phyloP scores from a whole-genome alignment of 768 basidiomycete species.

The Phylloporus sp. region DNA sequence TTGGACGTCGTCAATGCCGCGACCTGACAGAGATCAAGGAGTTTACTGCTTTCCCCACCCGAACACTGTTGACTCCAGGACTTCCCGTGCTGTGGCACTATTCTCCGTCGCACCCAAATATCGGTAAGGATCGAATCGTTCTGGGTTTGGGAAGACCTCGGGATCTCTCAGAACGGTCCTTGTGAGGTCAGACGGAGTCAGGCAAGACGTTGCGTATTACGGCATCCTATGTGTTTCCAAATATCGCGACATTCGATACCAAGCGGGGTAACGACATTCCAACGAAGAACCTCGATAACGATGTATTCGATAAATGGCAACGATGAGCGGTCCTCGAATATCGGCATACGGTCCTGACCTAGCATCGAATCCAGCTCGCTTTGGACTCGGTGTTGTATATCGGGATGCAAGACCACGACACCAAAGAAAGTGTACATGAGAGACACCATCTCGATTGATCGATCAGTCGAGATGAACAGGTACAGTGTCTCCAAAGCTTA shows the following conservation, averaged over 20 bases:
- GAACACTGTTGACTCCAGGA: neutral
- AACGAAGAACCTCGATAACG: slow-evolving; percentile 10
- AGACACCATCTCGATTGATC: slow-evolving; percentile 5
- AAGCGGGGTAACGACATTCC: slow-evolving; percentile 11
- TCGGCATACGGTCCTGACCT: slow-evolving; percentile 7
- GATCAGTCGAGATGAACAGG: neutral
- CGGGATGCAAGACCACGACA: slow-evolving; percentile 11
- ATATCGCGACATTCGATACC: neutral
- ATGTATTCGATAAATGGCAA: slow-evolving; percentile 14
- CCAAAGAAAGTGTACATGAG: slow-evolving; percentile 7
- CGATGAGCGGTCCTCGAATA: slow-evolving; percentile 10
- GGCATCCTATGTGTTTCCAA: neutral
- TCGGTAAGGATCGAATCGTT: slow-evolving; percentile 18
- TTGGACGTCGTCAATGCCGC: neutral
- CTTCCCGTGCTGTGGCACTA: neutral
- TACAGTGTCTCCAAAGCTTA: neutral
- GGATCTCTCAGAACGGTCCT: slow-evolving; percentile 22
- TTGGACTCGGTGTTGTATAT: slow-evolving; percentile 12
- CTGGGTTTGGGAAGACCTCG: slow-evolving; percentile 17
- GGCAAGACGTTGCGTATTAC: slow-evolving; percentile 3
- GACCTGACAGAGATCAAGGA: neutral
- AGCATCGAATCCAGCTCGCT: slow-evolving; percentile 11
- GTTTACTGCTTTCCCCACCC: slow-evolving; percentile 4
- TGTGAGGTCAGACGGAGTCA: neutral
- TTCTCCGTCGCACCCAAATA: slow-evolving; percentile 4